Evolutionary conservation across 2,329 filamentous ascomycete genomes (phyloP).

Genomic region (Ophiognomonia clavigignenti-juglandacearum): DNA sequence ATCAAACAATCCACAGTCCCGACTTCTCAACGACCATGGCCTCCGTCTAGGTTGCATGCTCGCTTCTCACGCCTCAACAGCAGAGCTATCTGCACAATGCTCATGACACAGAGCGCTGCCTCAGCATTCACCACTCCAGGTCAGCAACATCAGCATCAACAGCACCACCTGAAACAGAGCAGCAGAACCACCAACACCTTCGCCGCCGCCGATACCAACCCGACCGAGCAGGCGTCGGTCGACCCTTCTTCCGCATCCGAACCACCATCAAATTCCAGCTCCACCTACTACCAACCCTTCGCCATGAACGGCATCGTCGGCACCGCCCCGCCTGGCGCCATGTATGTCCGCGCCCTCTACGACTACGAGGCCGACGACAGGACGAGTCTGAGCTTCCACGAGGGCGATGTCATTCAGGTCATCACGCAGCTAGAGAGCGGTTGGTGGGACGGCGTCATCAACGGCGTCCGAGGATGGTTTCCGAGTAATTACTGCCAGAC

Average conservation of each 20-base stretch:
- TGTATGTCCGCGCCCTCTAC: conserved; percentile 94
- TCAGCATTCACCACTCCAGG: conserved; percentile 38
- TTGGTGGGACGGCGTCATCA: conserved; percentile 99
- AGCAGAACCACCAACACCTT: conserved; percentile 31
- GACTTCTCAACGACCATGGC: conserved; percentile 16
- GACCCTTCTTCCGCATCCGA: conserved; percentile 16
- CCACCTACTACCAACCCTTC: conserved; percentile 24
- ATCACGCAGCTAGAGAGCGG: conserved; percentile 97
- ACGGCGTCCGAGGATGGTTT: conserved; percentile 96
- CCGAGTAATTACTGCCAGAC: conserved; percentile 97
- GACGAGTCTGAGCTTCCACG: conserved; percentile 92
- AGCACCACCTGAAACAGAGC: conserved; percentile 32
- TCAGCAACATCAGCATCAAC: conserved; percentile 36
- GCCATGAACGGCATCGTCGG: conserved; percentile 59
- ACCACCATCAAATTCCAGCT: conserved; percentile 14
- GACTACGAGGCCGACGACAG: conserved; percentile 97
- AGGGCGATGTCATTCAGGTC: conserved; percentile 96
- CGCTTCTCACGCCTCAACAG: neutral
- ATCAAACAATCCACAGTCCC: neutral
- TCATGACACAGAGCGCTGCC: conserved; percentile 46
- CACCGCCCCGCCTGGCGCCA: conserved; percentile 58
- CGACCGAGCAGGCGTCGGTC: conserved; percentile 14
- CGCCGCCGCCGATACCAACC: neutral
- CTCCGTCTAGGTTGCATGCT: conserved; percentile 3
- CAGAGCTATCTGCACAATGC: conserved; percentile 38